Base-by-base conservation (phyloP, 257 asterid genomes). In the Solanum phureja region DNA sequence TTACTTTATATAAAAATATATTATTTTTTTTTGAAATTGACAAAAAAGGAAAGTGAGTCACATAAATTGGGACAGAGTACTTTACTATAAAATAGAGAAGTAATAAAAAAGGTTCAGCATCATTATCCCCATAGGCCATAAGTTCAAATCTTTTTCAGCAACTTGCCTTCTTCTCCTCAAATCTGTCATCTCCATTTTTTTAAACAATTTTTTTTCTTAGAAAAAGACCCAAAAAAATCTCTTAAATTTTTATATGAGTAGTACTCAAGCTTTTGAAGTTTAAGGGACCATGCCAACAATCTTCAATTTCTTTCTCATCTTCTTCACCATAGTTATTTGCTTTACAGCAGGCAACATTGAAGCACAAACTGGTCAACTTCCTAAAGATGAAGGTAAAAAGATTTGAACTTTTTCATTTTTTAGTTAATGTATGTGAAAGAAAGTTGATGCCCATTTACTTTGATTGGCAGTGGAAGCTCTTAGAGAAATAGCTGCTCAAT, bases 391-490 rank as follows among this genome's bases (percentile, higher is more conserved):
- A 88, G 82, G 90, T 75, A 75, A 85, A 16, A 10, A 72, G 23
- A 19, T 34, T 21, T 69, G 8, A 56, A 69, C 40, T 46, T 73
- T 33, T 37, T 16, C 5, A 16, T 62, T 66, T 68, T 85, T 6
- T 38, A 52, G 82, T 38, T 40, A 69, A 40, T 40, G 77, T 35
- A 40, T 40, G 87, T 40, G 4, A 72, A 12, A 64, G 11, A 11
- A 13, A n/a, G 33, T 66, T 66, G 82, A 85, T 62, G 1, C 4
- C 35, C 3, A 35, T 64, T 72, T 40, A 38, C 33, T 40, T 75
- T 76, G 35, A 40, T 40, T 76, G 89, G 89, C 92, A 94, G 96
- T 87, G 83, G 79, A 79, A 49, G 95, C 90, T 83, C 96, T 94
- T 86, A 29, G 12, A 35, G 93, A 93, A 91, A 92, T 94, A 77